Percentiles rank a stretch among this genome's conserved stretches.
Evolutionary conservation across 495 filamentous ascomycete species (phyloP).

Genomic region (Neurospora cerealis): DNA sequence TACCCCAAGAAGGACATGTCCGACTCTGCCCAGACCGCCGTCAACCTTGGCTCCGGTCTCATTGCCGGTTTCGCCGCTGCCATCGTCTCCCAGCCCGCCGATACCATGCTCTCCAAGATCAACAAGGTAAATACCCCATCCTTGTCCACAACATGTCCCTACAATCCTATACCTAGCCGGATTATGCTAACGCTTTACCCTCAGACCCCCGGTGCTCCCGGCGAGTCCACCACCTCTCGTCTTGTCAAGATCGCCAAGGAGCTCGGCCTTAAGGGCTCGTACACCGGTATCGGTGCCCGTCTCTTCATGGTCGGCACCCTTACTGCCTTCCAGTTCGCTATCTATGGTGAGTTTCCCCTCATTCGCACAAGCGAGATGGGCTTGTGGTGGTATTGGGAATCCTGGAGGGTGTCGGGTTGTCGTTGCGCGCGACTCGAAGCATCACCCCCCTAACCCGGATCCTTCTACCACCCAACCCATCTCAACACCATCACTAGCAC

Average conservation of each 20-base stretch:
- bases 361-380: neutral
- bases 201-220: conserved; percentile 79
- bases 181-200: neutral
- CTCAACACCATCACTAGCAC: neutral
- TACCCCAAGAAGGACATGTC: conserved; percentile 73
- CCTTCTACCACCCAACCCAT: neutral
- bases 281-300: conserved; percentile 86
- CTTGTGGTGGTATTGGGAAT: neutral
- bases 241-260: conserved; percentile 94
- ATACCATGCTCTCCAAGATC: conserved; percentile 99
- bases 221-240: conserved; percentile 85
- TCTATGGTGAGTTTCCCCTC: conserved; percentile 53
- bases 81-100: conserved; percentile 91
- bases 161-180: neutral
- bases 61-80: conserved; percentile 97
- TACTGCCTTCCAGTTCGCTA: conserved; percentile 92
- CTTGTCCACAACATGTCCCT: too few species aligned
- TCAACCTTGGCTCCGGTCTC: conserved; percentile 93
- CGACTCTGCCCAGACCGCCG: conserved; percentile 64
- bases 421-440: neutral
- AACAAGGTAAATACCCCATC: conserved; percentile 52
- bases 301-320: conserved; percentile 73
- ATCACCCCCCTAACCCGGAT: neutral
- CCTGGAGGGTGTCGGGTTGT: neutral
- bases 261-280: conserved; percentile 81